Evolutionary conservation across 305 asterid genomes (phyloP), one percentile per base, ranked within the genome.

Genomic region (Fraxinus paxiana): DNA sequence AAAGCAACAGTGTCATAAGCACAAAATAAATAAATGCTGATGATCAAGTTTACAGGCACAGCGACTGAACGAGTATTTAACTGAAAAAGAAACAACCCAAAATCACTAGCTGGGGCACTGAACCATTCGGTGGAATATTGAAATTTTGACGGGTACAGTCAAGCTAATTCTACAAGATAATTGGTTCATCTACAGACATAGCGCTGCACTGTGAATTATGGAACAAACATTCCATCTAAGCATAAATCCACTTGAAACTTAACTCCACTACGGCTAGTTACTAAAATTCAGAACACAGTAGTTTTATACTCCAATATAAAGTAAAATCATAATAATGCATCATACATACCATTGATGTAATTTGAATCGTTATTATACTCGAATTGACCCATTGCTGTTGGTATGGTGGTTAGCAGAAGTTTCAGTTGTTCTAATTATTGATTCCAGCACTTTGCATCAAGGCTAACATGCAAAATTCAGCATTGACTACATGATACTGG

Each of bases 171-270:
- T 10, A 34, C 56, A 69, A 30, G 41, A 69, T 28, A 37, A 56
- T 80, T 41, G 12, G 54, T 65, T 76, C 74, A 56, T 77, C 76
- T 63, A 76, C 17, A 37, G 76, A 13, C 43, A 41, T 38, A 6
- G 71, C 28, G 34, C 37, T 18, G 34, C 43, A 80, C 13, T 2
- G 22, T 13, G 65, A 24, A 72, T 56, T 63, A 63, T 0, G 0
- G 6, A 63, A 63, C 28, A 63, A 63, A 63, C 33, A 24, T 63
- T 61, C 71, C 24, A 18, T 1, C 79, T 20, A 74, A 26, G n/a
- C 17, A 54, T 24, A 63, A 13, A 59, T 30, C 9, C 59, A 48
- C 67, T 46, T 75, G 34, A 22, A 75, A 65, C 69, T 26, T 15
- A 80, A 80, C 73, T 43, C 37, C 37, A 65, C 2, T 15, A 46